Evolutionary conservation across 2,329 filamentous ascomycete genomes (phyloP), one percentile per base, ranked within the genome.

Genomic region (Lachnellula suecica): DNA sequence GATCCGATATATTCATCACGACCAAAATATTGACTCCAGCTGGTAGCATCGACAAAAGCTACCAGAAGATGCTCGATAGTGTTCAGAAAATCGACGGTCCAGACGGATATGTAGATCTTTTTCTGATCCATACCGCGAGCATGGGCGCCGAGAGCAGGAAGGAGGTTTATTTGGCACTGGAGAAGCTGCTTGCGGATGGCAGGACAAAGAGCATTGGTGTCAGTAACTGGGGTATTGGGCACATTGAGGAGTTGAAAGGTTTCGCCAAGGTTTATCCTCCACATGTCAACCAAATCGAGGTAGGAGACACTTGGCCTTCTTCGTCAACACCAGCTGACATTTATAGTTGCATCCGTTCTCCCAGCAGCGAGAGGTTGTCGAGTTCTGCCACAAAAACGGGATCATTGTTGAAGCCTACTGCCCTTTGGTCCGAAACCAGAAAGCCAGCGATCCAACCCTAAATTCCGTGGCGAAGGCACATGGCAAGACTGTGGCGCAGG

Each of bases 201-300:
- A 81, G 76, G 58, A 77, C 81, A 38, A 82, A 77, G 68, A 78
- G 77, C 34, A 89, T 91, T 61, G 87, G 88, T 0, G 86, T 90
- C 47, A 88, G 84, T 67, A 91, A 91, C 64, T 91, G 81, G 61
- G 83, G 84, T 2, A 78, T 84, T 44, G 75, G 78, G 40, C 83
- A 89, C 63, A 79, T 91, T 22, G 81, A 90, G 63, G 83, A 87
- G 68, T 76, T 90, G 73, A 85, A 82, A 67, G 66, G 69, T 24
- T 85, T 82, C 66, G 85, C 84, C n/a, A 79, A 77, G 43, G 71
- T 81, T 2, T 88, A 80, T 79, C 86, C 86, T 44, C 87, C 87
- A n/a, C 79, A 82, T 42, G 83, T 88, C 6, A 89, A 89, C 64
- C 88, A 91, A 68, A 83, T 61, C 82, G 83, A 52, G 89, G 89